A percentile compares a stretch with the other conserved stretches of the same genome.
These are phyloP conservation scores for Grigorovia jiainica DNA, from an alignment of 805 yeast genomes.

Conservation along the genomic window DNA sequence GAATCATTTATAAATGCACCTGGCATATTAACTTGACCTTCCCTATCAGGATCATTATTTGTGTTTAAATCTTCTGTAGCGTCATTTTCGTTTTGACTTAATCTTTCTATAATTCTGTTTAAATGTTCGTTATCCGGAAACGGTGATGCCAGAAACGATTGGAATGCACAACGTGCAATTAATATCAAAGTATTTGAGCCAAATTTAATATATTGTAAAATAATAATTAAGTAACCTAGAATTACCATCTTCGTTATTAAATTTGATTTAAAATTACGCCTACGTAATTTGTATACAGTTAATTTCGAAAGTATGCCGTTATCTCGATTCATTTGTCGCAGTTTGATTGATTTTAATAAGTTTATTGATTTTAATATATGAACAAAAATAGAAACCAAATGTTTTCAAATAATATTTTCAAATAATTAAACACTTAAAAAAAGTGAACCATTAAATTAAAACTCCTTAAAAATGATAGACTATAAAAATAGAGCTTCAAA, in stretches of 20 bases:
- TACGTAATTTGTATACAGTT: conserved; percentile 6
- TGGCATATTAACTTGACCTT: conserved; percentile 15
- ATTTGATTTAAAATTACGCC: conserved; percentile 18
- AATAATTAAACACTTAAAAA: too few relatives aligned
- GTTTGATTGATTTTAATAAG: neutral
- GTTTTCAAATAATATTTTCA: too few relatives aligned
- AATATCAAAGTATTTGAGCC: conserved; percentile 17
- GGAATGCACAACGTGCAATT: conserved; percentile 29
- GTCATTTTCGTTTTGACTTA: neutral
- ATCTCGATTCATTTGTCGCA: neutral
- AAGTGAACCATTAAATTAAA: too few relatives aligned
- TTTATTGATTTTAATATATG: too few relatives aligned
- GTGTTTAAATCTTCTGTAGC: neutral
- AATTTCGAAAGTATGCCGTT: neutral
- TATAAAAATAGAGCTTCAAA: too few relatives aligned
- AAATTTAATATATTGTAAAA: conserved; percentile 21
- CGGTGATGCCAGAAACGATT: conserved; percentile 33
- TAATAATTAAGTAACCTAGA: conserved; percentile 19
- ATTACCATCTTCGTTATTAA: conserved; percentile 12
- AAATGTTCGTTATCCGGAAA: conserved; percentile 30
- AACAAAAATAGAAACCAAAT: too few relatives aligned
- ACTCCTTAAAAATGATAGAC: too few relatives aligned
- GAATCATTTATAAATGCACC: conserved; percentile 12
- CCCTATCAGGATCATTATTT: conserved; percentile 12
- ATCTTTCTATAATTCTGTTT: conserved; percentile 11